A percentile compares a stretch with the other conserved stretches of the same genome.
Conservation (phyloP, 345 rosid genomes). For the Mangifera indica region DNA sequence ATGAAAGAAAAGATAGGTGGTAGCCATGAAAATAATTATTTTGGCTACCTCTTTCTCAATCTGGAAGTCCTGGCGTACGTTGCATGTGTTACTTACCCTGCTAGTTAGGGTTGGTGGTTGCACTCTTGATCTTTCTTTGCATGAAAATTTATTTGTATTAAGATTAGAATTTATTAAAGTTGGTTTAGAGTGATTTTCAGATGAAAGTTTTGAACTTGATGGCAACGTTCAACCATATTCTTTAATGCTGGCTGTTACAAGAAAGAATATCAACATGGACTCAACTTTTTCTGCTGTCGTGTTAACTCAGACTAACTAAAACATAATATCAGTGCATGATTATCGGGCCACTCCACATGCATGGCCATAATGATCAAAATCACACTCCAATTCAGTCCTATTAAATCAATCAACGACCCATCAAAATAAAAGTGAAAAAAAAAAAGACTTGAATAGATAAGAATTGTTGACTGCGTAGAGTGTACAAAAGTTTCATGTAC, state of each 20-base stretch:
- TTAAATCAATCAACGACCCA: too few relatives aligned
- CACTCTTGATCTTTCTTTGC: too few relatives aligned
- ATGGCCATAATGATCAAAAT: too few relatives aligned
- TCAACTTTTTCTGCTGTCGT: neutral
- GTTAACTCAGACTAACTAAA: neutral
- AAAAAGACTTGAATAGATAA: too few relatives aligned
- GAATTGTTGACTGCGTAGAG: too few relatives aligned
- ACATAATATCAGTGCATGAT: neutral
- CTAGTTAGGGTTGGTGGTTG: too few relatives aligned
- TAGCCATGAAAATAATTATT: neutral
- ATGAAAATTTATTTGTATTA: too few relatives aligned
- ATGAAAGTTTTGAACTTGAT: neutral
- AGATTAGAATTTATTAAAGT: neutral
- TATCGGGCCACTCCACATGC: neutral
- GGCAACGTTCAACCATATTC: neutral
- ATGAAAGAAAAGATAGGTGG: neutral
- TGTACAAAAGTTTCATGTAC: neutral
- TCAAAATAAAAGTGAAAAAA: too few relatives aligned
- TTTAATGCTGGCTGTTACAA: neutral
- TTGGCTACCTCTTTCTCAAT: neutral
- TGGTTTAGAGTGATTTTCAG: neutral
- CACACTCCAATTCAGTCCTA: too few relatives aligned
- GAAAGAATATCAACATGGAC: neutral
- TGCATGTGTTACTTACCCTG: too few relatives aligned
- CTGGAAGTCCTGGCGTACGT: neutral